Evolutionary conservation across 2,329 filamentous ascomycete genomes (phyloP), one percentile per base, ranked within the genome.

Genomic region (Fusarium nygamai): DNA sequence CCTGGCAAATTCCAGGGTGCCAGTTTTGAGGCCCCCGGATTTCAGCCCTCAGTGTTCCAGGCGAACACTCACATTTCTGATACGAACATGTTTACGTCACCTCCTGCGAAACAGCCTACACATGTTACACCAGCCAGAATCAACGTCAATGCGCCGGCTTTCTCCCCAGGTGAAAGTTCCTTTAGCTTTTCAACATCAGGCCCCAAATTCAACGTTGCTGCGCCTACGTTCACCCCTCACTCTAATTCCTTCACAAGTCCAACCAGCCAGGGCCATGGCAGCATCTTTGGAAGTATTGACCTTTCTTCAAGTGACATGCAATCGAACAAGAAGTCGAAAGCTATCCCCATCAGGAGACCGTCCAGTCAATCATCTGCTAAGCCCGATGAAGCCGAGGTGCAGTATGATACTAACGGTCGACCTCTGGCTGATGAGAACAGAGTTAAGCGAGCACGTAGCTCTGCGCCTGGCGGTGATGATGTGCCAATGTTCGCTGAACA

Each of bases 281-380:
- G 89, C 60, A 93, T 95, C 76, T 94, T 95, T 80, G 88, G 90
- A 56, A 91, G 91, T 47, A 92, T 95, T 74, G 89, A 90, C 71
- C 84, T 93, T 38, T 89, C 86, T 62, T 82, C 87, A 38, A 86
- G 88, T 20, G 91, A 94, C 29, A 87, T 91, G 34, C 93, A 93
- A 78, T 88, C 92, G 12, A 81, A 84, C 2, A 94, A 93, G 83
- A 91, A 90, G 76, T 94, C 92, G 9, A 98, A 96, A 83, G 94
- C 94, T 16, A 89, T 98, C 62, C 93, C 95, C 0, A 97, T 98
- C 71, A 84, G 96, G 16, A 88, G 87, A 44, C 93, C 93, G 3
- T 86, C 90, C 65, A 91, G 86, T 76, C 83, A 72, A 85, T 86
- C 74, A 81, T 85, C 71, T 63, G 82, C 81, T 5, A 80, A 82